A percentile compares a stretch with the other conserved stretches of the same genome.
These are phyloP conservation scores for Pythium biforme DNA, from an alignment of 352 stramenopile species.

Conservation along the genomic window DNA sequence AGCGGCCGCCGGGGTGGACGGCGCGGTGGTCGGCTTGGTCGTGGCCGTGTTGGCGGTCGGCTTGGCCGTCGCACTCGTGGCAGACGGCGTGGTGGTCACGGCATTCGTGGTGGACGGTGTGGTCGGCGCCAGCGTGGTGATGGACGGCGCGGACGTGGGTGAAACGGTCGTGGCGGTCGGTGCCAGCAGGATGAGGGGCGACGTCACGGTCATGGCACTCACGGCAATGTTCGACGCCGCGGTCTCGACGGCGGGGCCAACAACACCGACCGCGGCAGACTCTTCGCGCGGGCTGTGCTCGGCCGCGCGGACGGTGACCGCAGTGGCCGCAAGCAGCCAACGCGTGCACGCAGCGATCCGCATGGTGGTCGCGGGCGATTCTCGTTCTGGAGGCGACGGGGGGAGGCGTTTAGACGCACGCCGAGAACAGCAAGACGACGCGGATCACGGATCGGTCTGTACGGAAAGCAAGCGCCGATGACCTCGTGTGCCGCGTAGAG, in stretches of 20 bases:
- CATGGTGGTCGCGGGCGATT: slow-evolving; percentile 9
- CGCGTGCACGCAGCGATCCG: slow-evolving; percentile 14
- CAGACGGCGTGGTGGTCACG: neutral
- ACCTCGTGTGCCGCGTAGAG: neutral
- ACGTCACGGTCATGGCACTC: slow-evolving; percentile 10
- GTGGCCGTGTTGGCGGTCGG: slow-evolving; percentile 1
- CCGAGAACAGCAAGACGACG: neutral
- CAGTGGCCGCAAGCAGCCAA: slow-evolving; percentile 17
- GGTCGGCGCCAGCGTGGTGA: neutral
- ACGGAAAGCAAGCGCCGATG: slow-evolving; percentile 7
- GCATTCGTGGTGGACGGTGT: neutral
- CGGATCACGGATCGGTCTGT: neutral
- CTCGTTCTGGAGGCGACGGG: slow-evolving; percentile 6
- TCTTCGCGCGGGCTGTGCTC: neutral
- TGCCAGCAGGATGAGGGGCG: slow-evolving; percentile 12
- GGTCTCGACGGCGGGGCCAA: neutral
- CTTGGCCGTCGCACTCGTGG: neutral
- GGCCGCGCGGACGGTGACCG: slow-evolving; percentile 10
- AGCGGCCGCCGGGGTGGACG: neutral
- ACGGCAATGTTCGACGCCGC: slow-evolving; percentile 6
- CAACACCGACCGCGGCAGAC: neutral
- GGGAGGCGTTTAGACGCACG: slow-evolving; percentile 3
- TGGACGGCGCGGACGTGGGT: neutral
- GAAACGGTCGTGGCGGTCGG: slow-evolving; percentile 7
- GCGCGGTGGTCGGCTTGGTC: slow-evolving; percentile 7